These are phyloP conservation scores for Cyclospora cayetanensis DNA, from an alignment of 169 alveolate genomes.

Conservation along the genomic window DNA sequence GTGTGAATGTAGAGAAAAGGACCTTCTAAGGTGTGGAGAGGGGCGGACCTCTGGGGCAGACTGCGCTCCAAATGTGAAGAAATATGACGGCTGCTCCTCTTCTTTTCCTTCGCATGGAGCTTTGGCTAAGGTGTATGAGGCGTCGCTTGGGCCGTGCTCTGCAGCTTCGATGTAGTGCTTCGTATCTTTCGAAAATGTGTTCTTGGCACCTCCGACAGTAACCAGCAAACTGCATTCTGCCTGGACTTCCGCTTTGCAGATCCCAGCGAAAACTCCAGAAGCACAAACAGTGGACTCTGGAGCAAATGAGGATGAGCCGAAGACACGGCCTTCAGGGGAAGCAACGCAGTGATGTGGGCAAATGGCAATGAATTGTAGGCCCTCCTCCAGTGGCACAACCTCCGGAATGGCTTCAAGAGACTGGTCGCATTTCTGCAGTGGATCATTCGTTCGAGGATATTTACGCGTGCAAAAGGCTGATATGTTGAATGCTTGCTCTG, in stretches of 20 bases:
- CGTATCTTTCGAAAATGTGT: not conserved
- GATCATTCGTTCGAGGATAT: not conserved
- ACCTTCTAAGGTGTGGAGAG: not conserved
- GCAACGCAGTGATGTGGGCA: conserved; percentile 62
- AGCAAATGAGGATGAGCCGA: conserved; percentile 50
- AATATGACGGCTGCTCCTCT: not conserved
- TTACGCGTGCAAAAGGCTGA: too few species aligned
- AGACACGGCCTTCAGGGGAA: conserved; percentile 62
- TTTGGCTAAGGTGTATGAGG: not conserved
- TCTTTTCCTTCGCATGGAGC: not conserved
- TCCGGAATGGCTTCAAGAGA: conserved; percentile 43
- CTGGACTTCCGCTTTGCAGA: conserved; percentile 51
- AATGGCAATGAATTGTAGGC: conserved; percentile 40
- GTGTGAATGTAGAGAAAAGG: not conserved
- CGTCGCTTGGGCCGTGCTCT: not conserved
- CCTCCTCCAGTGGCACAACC: conserved; percentile 58
- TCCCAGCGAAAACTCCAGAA: conserved; percentile 4
- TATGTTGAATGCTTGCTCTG: not conserved
- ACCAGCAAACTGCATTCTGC: conserved; percentile 26
- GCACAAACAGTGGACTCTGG: conserved; percentile 60
- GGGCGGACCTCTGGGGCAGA: not conserved
- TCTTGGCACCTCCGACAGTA: conserved; percentile 42
- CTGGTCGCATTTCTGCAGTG: conserved; percentile 49
- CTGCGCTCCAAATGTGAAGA: not conserved
- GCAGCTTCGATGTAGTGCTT: not conserved